Evolutionary conservation across 2,329 filamentous ascomycete genomes (phyloP).

Genomic region (Nakataea oryzae): DNA sequence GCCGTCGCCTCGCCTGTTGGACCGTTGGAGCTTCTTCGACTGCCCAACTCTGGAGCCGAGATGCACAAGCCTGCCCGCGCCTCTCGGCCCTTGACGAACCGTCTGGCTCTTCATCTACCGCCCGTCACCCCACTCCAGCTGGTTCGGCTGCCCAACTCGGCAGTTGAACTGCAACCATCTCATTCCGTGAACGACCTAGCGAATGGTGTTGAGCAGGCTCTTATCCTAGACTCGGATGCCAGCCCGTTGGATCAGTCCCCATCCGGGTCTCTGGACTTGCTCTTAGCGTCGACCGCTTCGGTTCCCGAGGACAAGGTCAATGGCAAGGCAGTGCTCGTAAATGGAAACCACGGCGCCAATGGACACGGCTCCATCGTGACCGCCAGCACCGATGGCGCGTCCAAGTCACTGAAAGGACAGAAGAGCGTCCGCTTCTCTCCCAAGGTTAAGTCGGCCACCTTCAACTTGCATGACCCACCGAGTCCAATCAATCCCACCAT

Average conservation of each 20-base stretch:
- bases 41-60: constrained; percentile 45
- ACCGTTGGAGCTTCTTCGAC: constrained; percentile 34
- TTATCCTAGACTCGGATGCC: neutral
- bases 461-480: constrained; percentile 39
- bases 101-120: no score
- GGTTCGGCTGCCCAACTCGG: constrained; percentile 46
- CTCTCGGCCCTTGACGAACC: no score
- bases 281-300: no score
- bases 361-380: neutral
- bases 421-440: constrained; percentile 66
- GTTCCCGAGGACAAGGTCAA: neutral
- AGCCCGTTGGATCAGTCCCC: neutral
- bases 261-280: neutral
- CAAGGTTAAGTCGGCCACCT: constrained; percentile 54
- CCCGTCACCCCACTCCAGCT: constrained; percentile 37
- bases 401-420: constrained; percentile 24
- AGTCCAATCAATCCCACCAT: constrained; percentile 22
- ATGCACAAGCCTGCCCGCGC: no score
- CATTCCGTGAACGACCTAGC: neutral
- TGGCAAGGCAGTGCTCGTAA: neutral
- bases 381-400: neutral
- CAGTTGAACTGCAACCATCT: constrained; percentile 19
- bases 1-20: constrained; percentile 28
- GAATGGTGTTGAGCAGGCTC: neutral
- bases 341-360: neutral